Evolutionary conservation across 306 rosid genomes (phyloP), one percentile per base, ranked within the genome.

Genomic region (Trichosanthes truncata): DNA sequence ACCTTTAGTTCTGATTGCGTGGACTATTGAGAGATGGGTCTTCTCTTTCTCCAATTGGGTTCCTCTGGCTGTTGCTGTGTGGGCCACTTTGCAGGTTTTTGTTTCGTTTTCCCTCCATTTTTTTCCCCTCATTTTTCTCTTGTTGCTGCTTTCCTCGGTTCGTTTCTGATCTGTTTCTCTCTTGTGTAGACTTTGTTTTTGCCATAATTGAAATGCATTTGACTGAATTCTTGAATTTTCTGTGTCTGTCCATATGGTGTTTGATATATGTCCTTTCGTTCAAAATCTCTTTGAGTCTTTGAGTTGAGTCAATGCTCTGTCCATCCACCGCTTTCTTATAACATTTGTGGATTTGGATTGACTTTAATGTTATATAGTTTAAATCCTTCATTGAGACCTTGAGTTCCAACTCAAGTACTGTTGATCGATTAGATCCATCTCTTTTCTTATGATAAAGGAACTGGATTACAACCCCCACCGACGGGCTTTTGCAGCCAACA

Each of bases 31-130:
- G 90, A 91, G 86, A 87, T 95, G 97, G 99, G 41, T 93, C 51
- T 89, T 91, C 84, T 84, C 97, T 82, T 82, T 90, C 81, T 89
- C 99, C 81, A 91, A 87, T 76, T 95, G 97, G 97, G 89, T 95
- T 84, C 97, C 96, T 43, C 82, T 95, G 69, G 87, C 78, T 20
- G 88, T 87, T 67, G 97, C 93, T 63, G 93, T 93, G 0, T 93
- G 97, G 97, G 85, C 91, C 2, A 88, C 97, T 74, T 25, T 87
- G 38, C 99, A 95, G 99, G 99, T 95, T 67, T 67, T 40, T 40
- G 74, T n/a, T 66, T 31, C 10, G 23, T 63, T 6, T 63, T 48
- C 60, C 60, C 60, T 73, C 78, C 56, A 55, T 35, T n/a, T n/a
- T n/a, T n/a, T n/a, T n/a, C n/a, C n/a, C n/a, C n/a, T n/a, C n/a